phyloP scores from a whole-genome alignment of 305 asterid genomes.

The Solanum hybrid region DNA sequence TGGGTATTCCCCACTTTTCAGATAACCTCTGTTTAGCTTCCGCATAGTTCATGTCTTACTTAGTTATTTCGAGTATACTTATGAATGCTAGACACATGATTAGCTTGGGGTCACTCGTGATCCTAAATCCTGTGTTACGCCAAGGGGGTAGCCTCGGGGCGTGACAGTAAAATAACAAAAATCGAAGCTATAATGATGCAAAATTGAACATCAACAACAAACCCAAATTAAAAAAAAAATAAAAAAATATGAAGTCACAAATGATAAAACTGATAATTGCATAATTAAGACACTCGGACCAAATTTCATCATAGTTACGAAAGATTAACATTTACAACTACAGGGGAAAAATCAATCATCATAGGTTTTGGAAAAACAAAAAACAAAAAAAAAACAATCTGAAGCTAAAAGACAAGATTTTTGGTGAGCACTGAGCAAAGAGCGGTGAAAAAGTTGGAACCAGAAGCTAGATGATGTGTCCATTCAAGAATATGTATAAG shows the following conservation, averaged over 20 bases:
- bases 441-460: background rate
- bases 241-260: background rate
- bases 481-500: background rate
- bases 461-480: background rate
- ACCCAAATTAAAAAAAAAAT: background rate
- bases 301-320: background rate
- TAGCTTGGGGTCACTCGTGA: too few relatives aligned
- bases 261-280: background rate
- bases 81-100: too few relatives aligned
- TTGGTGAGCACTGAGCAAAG: background rate
- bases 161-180: too few relatives aligned
- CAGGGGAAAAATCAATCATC: background rate
- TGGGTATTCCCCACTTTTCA: too few relatives aligned
- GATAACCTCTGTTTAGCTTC: too few relatives aligned
- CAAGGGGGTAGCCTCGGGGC: too few relatives aligned
- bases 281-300: background rate
- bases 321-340: background rate
- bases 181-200: background rate
- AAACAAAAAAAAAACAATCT: too few relatives aligned
- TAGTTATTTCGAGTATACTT: too few relatives aligned
- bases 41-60: too few relatives aligned
- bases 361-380: background rate
- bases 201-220: background rate
- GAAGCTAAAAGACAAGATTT: background rate
- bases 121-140: too few relatives aligned